A percentile compares a stretch with the other conserved stretches of the same genome.
These are phyloP conservation scores for Hevea brasiliensis DNA, from an alignment of 345 rosid genomes.

Conservation along the genomic window DNA sequence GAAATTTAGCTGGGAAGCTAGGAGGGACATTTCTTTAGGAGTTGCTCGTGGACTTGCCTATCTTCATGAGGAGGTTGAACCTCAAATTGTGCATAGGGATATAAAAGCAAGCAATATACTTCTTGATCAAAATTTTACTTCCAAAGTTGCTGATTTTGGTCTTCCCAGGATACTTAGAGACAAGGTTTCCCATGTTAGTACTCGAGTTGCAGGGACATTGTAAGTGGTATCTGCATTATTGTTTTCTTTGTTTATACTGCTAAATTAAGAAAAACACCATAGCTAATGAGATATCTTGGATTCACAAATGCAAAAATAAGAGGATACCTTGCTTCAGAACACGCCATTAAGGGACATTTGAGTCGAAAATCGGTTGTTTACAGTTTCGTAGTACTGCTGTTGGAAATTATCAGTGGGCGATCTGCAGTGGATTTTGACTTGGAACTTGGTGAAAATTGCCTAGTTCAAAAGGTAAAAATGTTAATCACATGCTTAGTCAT, in stretches of 20 bases:
- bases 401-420: conserved; percentile 55
- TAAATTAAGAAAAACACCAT: not conserved
- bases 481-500: too few relatives aligned
- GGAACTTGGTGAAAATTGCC: conserved; percentile 48
- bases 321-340: conserved; percentile 66
- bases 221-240: conserved; percentile 25
- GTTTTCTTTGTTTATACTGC: not conserved
- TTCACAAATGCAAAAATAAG: conserved; percentile 22
- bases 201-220: conserved; percentile 63
- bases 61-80: conserved; percentile 56
- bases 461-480: conserved; percentile 52
- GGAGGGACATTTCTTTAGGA: conserved; percentile 46
- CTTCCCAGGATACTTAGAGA: conserved; percentile 44
- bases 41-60: conserved; percentile 54
- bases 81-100: conserved; percentile 59
- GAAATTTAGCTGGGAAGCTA: conserved; percentile 48
- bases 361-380: conserved; percentile 59
- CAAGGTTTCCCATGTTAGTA: conserved; percentile 47
- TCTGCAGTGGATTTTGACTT: conserved; percentile 41
- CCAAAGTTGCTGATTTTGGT: conserved; percentile 73
- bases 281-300: conserved; percentile 26
- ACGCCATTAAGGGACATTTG: conserved; percentile 48
- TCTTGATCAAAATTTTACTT: conserved; percentile 42
- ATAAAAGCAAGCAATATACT: conserved; percentile 60
- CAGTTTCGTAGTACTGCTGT: conserved; percentile 53